A percentile compares a stretch with the other conserved stretches of the same genome.
phyloP scores from a whole-genome alignment of 2,329 filamentous ascomycete genomes.

The Rhynchosporium graminicola region DNA sequence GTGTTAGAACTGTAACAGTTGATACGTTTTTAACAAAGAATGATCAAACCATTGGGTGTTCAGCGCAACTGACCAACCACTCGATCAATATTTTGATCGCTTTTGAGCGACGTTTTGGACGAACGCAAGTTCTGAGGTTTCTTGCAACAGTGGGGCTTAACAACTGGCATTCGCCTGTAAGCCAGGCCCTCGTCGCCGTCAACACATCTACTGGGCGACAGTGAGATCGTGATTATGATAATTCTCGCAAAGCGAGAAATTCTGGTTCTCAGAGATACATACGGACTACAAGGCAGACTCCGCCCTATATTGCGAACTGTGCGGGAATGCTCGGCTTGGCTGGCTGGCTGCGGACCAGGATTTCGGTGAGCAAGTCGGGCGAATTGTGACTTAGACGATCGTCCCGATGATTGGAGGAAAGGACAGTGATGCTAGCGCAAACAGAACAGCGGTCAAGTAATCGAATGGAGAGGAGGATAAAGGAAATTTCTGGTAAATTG shows the following conservation, averaged over 20 bases:
- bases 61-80: background rate
- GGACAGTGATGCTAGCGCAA: constrained; percentile 11
- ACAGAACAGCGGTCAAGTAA: constrained; percentile 11
- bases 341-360: constrained; percentile 16
- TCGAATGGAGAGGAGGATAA: constrained; percentile 19
- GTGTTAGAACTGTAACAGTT: constrained; percentile 18
- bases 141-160: constrained; percentile 24
- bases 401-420: constrained; percentile 11
- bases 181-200: constrained; percentile 1
- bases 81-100: constrained; percentile 15
- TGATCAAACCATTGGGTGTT: constrained; percentile 25
- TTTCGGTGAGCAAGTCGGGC: constrained; percentile 25
- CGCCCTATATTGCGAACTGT: constrained; percentile 29
- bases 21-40: constrained; percentile 4
- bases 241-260: constrained; percentile 13
- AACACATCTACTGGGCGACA: constrained; percentile 20
- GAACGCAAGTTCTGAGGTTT: constrained; percentile 15
- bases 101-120: constrained; percentile 23
- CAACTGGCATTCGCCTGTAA: constrained; percentile 24
- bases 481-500: constrained; percentile 3
- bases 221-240: constrained; percentile 18
- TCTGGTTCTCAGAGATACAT: constrained; percentile 24
- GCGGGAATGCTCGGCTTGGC: background rate
- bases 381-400: constrained; percentile 3
- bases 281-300: constrained; percentile 28